phyloP scores from a whole-genome alignment of 1,284 basidiomycete genomes.

The Apiotrichum brassicae region DNA sequence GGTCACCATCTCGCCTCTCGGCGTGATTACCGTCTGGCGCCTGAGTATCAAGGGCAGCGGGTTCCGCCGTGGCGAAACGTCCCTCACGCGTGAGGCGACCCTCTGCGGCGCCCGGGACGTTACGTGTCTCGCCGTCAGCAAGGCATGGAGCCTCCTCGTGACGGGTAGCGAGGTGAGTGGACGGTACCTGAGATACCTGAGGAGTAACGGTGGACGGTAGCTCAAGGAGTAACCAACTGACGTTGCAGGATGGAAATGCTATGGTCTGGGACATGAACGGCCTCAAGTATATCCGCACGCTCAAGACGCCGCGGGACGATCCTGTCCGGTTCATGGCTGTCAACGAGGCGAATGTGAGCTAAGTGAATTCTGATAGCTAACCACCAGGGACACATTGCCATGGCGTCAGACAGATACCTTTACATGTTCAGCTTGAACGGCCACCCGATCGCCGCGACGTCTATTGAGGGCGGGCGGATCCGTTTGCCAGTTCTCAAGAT shows the following conservation, averaged over 20 bases:
- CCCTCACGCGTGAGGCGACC: conserved; percentile 58
- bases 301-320: conserved; percentile 57
- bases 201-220: too few relatives aligned
- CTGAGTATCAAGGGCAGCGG: conserved; percentile 43
- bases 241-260: conserved; percentile 62
- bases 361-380: background rate
- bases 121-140: conserved; percentile 64
- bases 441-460: conserved; percentile 38
- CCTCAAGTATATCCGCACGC: conserved; percentile 65
- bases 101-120: conserved; percentile 66
- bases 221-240: background rate
- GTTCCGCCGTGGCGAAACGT: conserved; percentile 28
- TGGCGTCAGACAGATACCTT: conserved; percentile 34
- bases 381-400: conserved; percentile 40
- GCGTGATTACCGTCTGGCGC: conserved; percentile 72
- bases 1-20: conserved; percentile 69
- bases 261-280: conserved; percentile 88
- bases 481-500: conserved; percentile 1
- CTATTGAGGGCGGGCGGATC: conserved; percentile 18
- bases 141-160: conserved; percentile 74
- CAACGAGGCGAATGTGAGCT: conserved; percentile 73
- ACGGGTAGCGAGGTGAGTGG: conserved; percentile 61
- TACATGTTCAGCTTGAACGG: conserved; percentile 47
- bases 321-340: conserved; percentile 66
- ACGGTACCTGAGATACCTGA: too few relatives aligned